These are phyloP conservation scores for Carallia pectinifolia DNA, from an alignment of 345 rosid species.

Conservation along the genomic window DNA sequence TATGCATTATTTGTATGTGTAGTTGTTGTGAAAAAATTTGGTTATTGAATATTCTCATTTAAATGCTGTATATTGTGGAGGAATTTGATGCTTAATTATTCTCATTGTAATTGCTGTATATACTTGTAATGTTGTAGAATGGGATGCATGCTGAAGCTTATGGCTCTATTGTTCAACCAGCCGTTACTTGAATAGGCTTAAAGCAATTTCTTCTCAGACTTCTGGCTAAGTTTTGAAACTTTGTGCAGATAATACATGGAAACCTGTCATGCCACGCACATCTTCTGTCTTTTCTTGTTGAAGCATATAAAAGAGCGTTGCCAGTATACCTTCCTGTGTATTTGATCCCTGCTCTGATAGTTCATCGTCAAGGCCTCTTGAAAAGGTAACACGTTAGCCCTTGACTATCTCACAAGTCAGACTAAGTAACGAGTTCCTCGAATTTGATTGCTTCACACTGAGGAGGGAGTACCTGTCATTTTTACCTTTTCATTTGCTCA, in stretches of 20 bases:
- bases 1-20: background rate
- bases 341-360: constrained; percentile 82
- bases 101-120: background rate
- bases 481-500: too few relatives aligned
- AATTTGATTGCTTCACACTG: too few relatives aligned
- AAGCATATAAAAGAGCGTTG: constrained; percentile 84
- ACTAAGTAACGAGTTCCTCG: too few relatives aligned
- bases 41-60: too few relatives aligned
- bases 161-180: background rate
- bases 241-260: constrained; percentile 83
- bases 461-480: too few relatives aligned
- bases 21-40: too few relatives aligned
- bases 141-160: constrained; percentile 7
- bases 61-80: background rate
- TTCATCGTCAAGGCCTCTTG: constrained; percentile 80
- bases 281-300: constrained; percentile 55
- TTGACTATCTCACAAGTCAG: too few relatives aligned
- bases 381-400: constrained; percentile 48
- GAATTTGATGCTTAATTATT: background rate
- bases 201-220: background rate
- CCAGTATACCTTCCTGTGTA: constrained; percentile 94
- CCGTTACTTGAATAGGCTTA: constrained; percentile 1
- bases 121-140: background rate
- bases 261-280: constrained; percentile 72
- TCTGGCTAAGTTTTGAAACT: constrained; percentile 18